phyloP scores from a whole-genome alignment of 805 yeast species.

The Yarrowia deformans region DNA sequence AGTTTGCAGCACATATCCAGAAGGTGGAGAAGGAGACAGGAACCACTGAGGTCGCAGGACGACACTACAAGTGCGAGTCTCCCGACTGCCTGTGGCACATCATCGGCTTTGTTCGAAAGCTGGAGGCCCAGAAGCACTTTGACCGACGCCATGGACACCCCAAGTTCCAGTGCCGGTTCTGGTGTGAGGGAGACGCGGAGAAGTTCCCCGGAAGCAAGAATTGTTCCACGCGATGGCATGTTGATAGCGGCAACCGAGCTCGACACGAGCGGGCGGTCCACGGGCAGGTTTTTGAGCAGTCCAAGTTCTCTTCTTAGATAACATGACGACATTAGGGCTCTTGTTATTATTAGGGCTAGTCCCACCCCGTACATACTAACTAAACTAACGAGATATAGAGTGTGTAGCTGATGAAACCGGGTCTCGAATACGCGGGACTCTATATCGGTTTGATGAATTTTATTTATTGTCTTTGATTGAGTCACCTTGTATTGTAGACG shows the following conservation, averaged over 20 bases:
- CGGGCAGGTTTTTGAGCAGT: constrained; percentile 41
- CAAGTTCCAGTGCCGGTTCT: constrained; percentile 47
- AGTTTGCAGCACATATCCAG: constrained; percentile 42
- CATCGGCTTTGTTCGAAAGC: constrained; percentile 47
- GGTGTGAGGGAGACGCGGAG: constrained; percentile 45
- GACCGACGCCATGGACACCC: constrained; percentile 47
- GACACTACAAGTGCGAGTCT: constrained; percentile 46
- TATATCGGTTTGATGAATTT: constrained; percentile 12
- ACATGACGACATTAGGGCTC: background rate
- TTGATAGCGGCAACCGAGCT: constrained; percentile 47
- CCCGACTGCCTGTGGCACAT: constrained; percentile 46
- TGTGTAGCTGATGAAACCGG: constrained; percentile 8
- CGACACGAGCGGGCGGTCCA: constrained; percentile 47
- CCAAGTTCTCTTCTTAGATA: constrained; percentile 28
- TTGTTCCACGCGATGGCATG: constrained; percentile 48
- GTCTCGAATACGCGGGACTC: constrained; percentile 13
- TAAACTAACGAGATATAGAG: constrained; percentile 17
- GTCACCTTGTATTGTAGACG: background rate
- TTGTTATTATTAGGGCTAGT: constrained; percentile 1
- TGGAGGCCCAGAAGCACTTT: constrained; percentile 46
- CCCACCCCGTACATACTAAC: constrained; percentile 25
- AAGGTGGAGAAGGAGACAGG: constrained; percentile 41
- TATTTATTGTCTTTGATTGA: constrained; percentile 23
- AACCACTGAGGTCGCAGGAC: constrained; percentile 40
- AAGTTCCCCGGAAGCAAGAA: constrained; percentile 45